Base-by-base conservation (phyloP, 1,284 basidiomycete genomes). In the Naganishia sp. region DNA sequence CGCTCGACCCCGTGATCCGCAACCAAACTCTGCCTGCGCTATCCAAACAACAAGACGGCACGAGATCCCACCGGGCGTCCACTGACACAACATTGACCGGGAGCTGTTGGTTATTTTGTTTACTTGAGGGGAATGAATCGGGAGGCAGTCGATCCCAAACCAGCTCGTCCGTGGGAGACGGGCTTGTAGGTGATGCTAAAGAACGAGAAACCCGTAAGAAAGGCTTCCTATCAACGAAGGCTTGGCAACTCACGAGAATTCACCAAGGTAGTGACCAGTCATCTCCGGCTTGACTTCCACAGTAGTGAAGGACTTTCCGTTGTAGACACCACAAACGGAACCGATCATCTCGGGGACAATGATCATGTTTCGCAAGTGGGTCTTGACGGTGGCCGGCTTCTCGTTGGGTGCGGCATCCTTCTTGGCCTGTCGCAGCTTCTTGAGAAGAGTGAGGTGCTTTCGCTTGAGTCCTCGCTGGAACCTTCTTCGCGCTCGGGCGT, bases 321-420 rank as follows among this genome's bases (percentile, higher is more conserved):
- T 80, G 89, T 99, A 99, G 80, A 96, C 94, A 74, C 93, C 94
- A 73, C 95, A 87, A 71, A 95, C 90, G 74, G 88, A 90, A 72
- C 95, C 95, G 81, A 99, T 97, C 96, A 99, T 99, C 86, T 99
- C 95, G 66, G 95, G 96, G 70, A 99, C 95, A 81, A 99, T 89
- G 82, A 98, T 94, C 95, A 99, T 99, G 85, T 99, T 89, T 79
- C 95, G 93, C 74, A 99, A 86, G 84, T 99, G 96, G 66, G 96
- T 99, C 87, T 98, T 99, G 80, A 99, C 94, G 74, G 94, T 90
- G 65, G 91, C 86, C 70, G 96, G 96, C 86, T 99, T 99, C 84
- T 98, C 92, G 84, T 97, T 97, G 76, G 95, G 91, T 69, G 86
- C 90, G 52, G 94, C 92, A 83, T 98, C 94, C 85, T 95, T 97